phyloP scores from a whole-genome alignment of 2,329 filamentous ascomycete species.

The Pseudocercospora musae region DNA sequence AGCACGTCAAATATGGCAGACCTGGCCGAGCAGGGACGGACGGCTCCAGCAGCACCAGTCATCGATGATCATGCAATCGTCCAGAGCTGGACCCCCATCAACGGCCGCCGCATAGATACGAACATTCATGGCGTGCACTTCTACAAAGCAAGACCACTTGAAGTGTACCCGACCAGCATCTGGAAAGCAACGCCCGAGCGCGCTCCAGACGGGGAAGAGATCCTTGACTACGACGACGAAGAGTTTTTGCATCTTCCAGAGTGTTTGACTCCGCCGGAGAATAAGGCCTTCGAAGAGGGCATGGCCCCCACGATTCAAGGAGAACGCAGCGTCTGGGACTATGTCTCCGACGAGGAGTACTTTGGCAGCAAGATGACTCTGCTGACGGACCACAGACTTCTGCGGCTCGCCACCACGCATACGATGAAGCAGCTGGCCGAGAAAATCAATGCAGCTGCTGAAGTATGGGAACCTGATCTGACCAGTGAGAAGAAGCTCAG shows the following conservation, averaged over 20 bases:
- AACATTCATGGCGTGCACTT: neutral
- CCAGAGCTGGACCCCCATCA: constrained; percentile 4
- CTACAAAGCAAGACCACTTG: neutral
- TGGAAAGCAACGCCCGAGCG: neutral
- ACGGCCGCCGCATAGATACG: neutral
- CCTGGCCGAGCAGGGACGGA: neutral
- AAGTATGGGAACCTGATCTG: neutral
- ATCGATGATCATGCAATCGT: neutral
- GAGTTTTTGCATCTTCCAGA: neutral
- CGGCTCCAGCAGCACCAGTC: neutral
- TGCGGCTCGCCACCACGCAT: neutral
- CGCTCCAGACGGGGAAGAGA: neutral
- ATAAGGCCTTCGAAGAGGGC: neutral
- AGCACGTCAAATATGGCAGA: neutral
- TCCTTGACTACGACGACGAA: neutral
- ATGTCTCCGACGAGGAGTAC: neutral
- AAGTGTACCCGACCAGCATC: neutral
- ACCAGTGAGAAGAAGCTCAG: neutral
- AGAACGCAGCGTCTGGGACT: neutral
- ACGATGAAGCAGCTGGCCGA: neutral
- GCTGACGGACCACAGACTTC: neutral
- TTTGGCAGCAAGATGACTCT: neutral
- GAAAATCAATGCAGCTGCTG: neutral
- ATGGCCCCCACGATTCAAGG: neutral
- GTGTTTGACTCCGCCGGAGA: neutral